Percentiles rank a stretch among this genome's conserved stretches.
These are phyloP conservation scores for Daldinia eschscholtzii DNA, from an alignment of 2,329 filamentous ascomycete species.

Conservation along the genomic window DNA sequence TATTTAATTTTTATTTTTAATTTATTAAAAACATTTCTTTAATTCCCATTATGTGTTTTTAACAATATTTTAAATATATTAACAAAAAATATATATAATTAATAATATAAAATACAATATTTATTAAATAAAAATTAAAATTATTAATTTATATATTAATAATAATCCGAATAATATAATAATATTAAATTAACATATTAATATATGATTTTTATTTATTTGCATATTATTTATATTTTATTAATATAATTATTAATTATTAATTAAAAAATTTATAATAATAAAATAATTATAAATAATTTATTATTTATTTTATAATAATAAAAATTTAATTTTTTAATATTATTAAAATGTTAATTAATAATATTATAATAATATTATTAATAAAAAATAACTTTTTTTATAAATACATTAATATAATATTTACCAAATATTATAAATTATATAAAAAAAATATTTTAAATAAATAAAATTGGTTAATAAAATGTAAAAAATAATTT, in stretches of 20 bases:
- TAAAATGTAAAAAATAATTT: not conserved
- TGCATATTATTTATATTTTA: too few species aligned
- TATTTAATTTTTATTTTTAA: conserved; percentile 4
- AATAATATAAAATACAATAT: not conserved
- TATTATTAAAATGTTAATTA: not conserved
- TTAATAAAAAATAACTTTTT: not conserved
- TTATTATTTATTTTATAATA: not conserved
- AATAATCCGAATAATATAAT: not conserved
- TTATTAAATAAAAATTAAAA: not conserved
- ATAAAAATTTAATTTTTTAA: not conserved
- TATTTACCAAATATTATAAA: not conserved
- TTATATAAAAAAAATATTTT: not conserved
- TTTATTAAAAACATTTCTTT: conserved; percentile 3
- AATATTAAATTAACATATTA: not conserved
- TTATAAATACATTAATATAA: not conserved
- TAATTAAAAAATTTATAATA: too few species aligned
- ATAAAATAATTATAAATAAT: too few species aligned
- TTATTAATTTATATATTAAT: not conserved
- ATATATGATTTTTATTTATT: too few species aligned
- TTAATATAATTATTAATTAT: too few species aligned
- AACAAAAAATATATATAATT: conserved; percentile 4
- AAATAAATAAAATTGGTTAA: too few species aligned
- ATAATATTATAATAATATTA: not conserved
- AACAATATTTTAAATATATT: not conserved
- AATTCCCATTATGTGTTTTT: not conserved